Evolutionary conservation across 495 filamentous ascomycete species (phyloP).

Genomic region (Pyrenopolyporus hunteri): DNA sequence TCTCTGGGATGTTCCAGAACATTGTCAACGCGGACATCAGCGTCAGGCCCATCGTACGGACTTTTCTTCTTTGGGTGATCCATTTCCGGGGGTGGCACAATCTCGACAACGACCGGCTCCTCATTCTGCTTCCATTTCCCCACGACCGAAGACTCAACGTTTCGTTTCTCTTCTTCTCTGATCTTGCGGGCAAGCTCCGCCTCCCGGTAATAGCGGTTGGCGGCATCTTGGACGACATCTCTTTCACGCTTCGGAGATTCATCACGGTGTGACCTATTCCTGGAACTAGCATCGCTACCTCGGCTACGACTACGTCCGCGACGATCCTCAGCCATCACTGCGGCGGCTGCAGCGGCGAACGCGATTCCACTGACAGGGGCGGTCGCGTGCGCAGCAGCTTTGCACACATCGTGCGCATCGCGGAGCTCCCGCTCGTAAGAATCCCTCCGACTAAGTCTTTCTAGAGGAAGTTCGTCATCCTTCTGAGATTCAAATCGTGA

Average conservation of each 20-base stretch:
- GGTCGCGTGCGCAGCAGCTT: constrained; percentile 47
- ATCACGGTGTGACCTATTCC: constrained; percentile 26
- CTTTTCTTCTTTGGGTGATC: constrained; percentile 50
- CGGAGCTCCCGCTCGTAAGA: constrained; percentile 49
- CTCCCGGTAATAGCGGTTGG: constrained; percentile 58
- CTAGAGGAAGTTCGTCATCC: constrained; percentile 23
- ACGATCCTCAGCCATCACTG: constrained; percentile 41
- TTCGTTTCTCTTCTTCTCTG: constrained; percentile 54
- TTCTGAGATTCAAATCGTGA: constrained; percentile 37
- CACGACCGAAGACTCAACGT: constrained; percentile 53
- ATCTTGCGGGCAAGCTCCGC: constrained; percentile 53
- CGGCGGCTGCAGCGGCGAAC: constrained; percentile 46
- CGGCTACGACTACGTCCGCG: constrained; percentile 32
- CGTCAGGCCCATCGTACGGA: constrained; percentile 60
- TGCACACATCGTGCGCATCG: constrained; percentile 42
- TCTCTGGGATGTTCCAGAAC: constrained; percentile 46
- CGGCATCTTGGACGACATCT: constrained; percentile 56
- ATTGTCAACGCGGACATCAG: constrained; percentile 60
- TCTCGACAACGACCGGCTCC: constrained; percentile 42
- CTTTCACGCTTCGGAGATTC: constrained; percentile 33
- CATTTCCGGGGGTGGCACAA: constrained; percentile 57
- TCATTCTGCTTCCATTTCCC: constrained; percentile 54
- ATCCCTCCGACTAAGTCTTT: constrained; percentile 49
- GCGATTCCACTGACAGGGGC: constrained; percentile 44
- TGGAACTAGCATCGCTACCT: constrained; percentile 27